Evolutionary conservation across 768 basidiomycete genomes (phyloP).

Genomic region (Austroboletus eburneus): DNA sequence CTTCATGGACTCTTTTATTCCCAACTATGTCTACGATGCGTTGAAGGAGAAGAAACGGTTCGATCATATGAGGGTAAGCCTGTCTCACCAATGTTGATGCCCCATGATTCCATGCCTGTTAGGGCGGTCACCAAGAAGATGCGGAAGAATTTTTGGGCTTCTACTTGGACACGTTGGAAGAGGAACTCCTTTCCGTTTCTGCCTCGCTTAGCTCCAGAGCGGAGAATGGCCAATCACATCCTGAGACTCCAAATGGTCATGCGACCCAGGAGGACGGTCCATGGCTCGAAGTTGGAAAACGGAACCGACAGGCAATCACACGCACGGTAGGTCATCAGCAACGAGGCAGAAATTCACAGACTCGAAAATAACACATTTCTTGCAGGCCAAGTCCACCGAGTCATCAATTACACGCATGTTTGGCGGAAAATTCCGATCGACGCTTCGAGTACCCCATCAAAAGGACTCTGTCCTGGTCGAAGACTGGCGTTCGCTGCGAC

Average conservation of each 20-base stretch:
- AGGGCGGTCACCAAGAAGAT: conserved; percentile 95
- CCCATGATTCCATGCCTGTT: conserved; percentile 3
- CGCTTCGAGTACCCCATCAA: conserved; percentile 74
- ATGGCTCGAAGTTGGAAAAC: conserved; percentile 92
- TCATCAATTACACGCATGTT: conserved; percentile 91
- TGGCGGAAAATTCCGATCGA: conserved; percentile 87
- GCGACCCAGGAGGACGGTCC: conserved; percentile 53
- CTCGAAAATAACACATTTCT: conserved; percentile 1
- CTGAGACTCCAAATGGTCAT: conserved; percentile 10
- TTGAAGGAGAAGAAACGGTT: conserved; percentile 93
- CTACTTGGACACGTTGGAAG: conserved; percentile 90
- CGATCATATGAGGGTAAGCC: conserved; percentile 82
- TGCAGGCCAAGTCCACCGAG: conserved; percentile 71
- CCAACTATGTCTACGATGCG: conserved; percentile 84
- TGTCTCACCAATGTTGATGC: conserved; percentile 1
- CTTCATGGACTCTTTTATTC: conserved; percentile 69
- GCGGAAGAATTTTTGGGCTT: conserved; percentile 99
- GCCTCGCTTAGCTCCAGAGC: conserved; percentile 45
- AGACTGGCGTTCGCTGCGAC: conserved; percentile 82
- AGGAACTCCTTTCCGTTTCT: conserved; percentile 75
- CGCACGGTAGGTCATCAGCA: conserved; percentile 55
- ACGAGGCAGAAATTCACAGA: background rate
- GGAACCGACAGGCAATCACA: conserved; percentile 76
- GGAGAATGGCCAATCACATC: conserved; percentile 17
- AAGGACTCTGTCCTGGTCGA: conserved; percentile 87